A percentile compares a stretch with the other conserved stretches of the same genome.
Evolutionary conservation across 345 rosid species (phyloP).

Genomic region (Syzygium aromaticum): DNA sequence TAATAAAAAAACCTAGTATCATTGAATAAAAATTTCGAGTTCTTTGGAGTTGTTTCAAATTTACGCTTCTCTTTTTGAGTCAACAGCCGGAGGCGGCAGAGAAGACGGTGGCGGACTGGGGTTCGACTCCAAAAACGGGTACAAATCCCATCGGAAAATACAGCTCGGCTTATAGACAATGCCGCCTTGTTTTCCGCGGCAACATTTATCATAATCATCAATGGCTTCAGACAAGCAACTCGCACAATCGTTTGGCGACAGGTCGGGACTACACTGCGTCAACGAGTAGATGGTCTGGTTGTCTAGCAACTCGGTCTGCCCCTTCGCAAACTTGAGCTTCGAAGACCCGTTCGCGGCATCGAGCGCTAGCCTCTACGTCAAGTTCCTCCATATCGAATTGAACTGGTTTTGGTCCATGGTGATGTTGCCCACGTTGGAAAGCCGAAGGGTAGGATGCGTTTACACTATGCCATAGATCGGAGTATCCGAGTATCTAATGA

Average conservation of each 20-base stretch:
- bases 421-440: neutral
- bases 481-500: slow-evolving; percentile 31
- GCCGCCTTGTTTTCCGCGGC: slow-evolving; percentile 30
- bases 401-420: slow-evolving; percentile 10
- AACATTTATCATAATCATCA: slow-evolving; percentile 2
- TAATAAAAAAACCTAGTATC: too few relatives aligned
- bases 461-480: slow-evolving; percentile 24
- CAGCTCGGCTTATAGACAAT: slow-evolving; percentile 27
- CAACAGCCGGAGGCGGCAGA: too few relatives aligned
- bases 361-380: slow-evolving; percentile 5
- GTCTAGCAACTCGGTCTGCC: slow-evolving; percentile 5
- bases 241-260: slow-evolving; percentile 24
- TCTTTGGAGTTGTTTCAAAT: too few relatives aligned
- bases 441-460: neutral
- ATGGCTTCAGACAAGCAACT: slow-evolving; percentile 14
- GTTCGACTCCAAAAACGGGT: too few relatives aligned
- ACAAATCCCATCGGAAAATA: too few relatives aligned
- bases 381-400: slow-evolving; percentile 16
- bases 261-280: slow-evolving; percentile 54
- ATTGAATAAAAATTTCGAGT: too few relatives aligned
- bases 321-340: slow-evolving; percentile 25
- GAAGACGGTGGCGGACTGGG: too few relatives aligned
- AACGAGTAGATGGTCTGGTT: slow-evolving; percentile 17
- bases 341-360: slow-evolving; percentile 19
- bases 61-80: too few relatives aligned